Conservation (phyloP, 1,139 yeast species). For the Lodderomyces metapsilosis region DNA sequence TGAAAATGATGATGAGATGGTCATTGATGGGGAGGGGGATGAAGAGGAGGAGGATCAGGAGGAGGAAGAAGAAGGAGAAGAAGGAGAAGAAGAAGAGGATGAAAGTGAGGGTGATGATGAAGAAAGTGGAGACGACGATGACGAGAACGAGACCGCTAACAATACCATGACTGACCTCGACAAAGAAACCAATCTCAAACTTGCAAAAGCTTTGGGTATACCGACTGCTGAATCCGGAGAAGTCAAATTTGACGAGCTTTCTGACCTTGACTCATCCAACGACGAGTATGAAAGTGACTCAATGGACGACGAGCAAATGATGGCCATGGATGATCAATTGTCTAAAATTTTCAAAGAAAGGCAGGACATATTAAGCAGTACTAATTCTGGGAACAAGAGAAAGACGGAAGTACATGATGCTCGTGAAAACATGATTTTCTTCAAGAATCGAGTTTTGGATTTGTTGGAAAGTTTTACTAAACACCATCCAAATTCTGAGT, state of each 20-base stretch:
- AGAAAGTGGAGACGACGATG: constrained; percentile 26
- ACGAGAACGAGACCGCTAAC: constrained; percentile 18
- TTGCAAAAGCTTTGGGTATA: constrained; percentile 77
- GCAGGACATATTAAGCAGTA: constrained; percentile 53
- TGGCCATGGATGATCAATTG: constrained; percentile 86
- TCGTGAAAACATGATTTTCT: constrained; percentile 71
- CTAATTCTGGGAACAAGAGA: constrained; percentile 60
- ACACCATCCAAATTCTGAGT: constrained; percentile 41
- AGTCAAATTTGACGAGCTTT: constrained; percentile 43
- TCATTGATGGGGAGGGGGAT: constrained; percentile 17
- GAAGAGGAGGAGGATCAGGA: constrained; percentile 34
- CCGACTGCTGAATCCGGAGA: constrained; percentile 51
- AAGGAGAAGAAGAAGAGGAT: constrained; percentile 24
- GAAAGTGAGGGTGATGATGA: constrained; percentile 30
- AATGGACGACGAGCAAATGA: constrained; percentile 97
- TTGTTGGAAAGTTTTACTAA: constrained; percentile 63
- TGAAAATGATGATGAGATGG: constrained; percentile 54
- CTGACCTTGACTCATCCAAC: constrained; percentile 24
- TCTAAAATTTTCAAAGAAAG: constrained; percentile 83
- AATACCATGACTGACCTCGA: constrained; percentile 55
- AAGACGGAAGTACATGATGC: constrained; percentile 74
- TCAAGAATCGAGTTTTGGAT: constrained; percentile 78
- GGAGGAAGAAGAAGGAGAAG: constrained; percentile 33
- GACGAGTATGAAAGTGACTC: constrained; percentile 65
- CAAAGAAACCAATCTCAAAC: constrained; percentile 62